Percentiles rank a stretch among this genome's conserved stretches.
Evolutionary conservation across 768 basidiomycete species (phyloP).

Genomic region (Lyophyllum atratum): DNA sequence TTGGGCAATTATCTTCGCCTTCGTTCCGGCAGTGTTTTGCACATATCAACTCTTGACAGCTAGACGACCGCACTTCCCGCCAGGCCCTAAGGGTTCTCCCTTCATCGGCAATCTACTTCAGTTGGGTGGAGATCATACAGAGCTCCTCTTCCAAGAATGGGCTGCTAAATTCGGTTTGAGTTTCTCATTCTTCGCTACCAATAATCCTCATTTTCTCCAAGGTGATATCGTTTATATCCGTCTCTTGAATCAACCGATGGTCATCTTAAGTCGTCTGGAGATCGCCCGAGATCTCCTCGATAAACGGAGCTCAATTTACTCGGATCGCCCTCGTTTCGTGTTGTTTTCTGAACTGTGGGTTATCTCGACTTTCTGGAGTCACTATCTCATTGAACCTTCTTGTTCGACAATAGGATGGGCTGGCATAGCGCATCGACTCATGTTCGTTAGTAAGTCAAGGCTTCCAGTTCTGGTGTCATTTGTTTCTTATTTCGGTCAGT

Average conservation of each 20-base stretch:
- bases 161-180: conserved; percentile 42
- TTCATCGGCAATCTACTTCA: conserved; percentile 52
- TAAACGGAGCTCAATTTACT: conserved; percentile 55
- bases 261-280: conserved; percentile 50
- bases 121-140: conserved; percentile 39
- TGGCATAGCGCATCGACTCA: conserved; percentile 50
- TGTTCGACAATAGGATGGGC: conserved; percentile 41
- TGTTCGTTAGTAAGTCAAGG: conserved; percentile 42
- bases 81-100: conserved; percentile 48
- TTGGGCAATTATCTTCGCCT: conserved; percentile 12
- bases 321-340: conserved; percentile 51
- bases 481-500: conserved; percentile 23
- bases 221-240: conserved; percentile 45
- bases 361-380: no score
- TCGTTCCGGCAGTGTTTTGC: conserved; percentile 15
- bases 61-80: conserved; percentile 35
- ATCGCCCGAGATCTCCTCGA: conserved; percentile 52
- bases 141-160: conserved; percentile 43
- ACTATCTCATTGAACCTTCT: no score
- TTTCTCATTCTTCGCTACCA: not conserved
- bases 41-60: conserved; percentile 24
- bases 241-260: conserved; percentile 45
- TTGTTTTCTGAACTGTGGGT: conserved; percentile 49
- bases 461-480: not conserved
- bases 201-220: conserved; percentile 15